Base-by-base conservation (phyloP, 2,329 filamentous ascomycete species). In the Teratosphaeria pseudoeucalypti region DNA sequence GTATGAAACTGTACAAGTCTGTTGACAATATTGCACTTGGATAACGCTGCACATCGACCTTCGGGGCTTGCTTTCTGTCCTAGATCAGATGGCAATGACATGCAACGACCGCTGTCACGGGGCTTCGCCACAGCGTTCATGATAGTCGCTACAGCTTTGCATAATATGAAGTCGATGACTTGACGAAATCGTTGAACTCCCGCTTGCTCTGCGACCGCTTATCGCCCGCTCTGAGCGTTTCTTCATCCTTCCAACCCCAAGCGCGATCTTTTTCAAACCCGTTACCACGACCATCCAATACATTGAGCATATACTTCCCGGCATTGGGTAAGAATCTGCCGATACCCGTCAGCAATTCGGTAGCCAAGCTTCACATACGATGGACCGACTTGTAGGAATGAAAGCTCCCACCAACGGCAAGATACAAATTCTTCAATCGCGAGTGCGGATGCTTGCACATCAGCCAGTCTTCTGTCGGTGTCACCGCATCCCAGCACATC, bases 341-440 rank as follows among this genome's bases (percentile, higher is more conserved):
- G n/a, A 49, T 6, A 49, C 16, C 16, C 9, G n/a, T 54, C 12
- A 32, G 34, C 34, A 12, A 34, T 6, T 7, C 6, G 2, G 19
- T 6, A 54, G 29, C 23, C 6, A 16, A 4, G 53, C 53, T 12
- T 7, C 23, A 54, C 12, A 2, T 26, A 6, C 53, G 19, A 14
- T 6, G 14, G 32, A 54, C 53, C 16, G 9, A 54, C 53, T 54
- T 27, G 79, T 82, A 86, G 39, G 81, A 80, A 67, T 86, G 83
- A 62, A 86, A 84, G 14, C 82, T 85, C 2, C 84, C 84, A 14
- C 81, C 83, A 0, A 81, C 81, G 0, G 83, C 84, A 32, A 87
- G 70, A 68, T 81, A 85, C 12, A 87, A 70, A 61, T 82, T 82
- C 69, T 68, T 23, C 68, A 79, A 64, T 6, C 76, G 70, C 4